Evolutionary conservation across 1,284 basidiomycete species (phyloP).

Genomic region (Sparassis latifolia): DNA sequence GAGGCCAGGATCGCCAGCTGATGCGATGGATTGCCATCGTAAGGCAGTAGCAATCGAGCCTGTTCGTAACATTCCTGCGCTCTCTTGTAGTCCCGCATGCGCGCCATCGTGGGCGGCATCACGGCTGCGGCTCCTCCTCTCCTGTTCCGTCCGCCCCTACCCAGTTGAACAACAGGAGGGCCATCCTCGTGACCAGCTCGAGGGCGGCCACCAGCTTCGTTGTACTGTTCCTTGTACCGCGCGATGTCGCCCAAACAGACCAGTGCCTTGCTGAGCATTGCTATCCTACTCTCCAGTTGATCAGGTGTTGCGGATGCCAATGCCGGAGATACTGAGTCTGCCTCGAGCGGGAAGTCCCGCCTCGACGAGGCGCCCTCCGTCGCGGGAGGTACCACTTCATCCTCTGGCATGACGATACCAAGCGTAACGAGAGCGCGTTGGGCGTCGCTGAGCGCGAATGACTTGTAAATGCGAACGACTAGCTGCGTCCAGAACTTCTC

Average conservation of each 20-base stretch:
- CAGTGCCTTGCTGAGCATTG: constrained; percentile 80
- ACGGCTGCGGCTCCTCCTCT: constrained; percentile 35
- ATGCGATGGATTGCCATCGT: constrained; percentile 86
- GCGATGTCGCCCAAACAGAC: constrained; percentile 93
- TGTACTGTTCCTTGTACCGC: constrained; percentile 88
- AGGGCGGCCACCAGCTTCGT: constrained; percentile 60
- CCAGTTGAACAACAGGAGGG: constrained; percentile 27
- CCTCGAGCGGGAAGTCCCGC: constrained; percentile 51
- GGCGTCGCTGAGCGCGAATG: constrained; percentile 62
- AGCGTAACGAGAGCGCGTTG: constrained; percentile 49
- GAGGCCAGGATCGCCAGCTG: constrained; percentile 91
- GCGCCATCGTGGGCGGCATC: constrained; percentile 25
- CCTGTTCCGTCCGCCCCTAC: constrained; percentile 38
- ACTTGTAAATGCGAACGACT: constrained; percentile 61
- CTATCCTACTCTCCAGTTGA: constrained; percentile 56
- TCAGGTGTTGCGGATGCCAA: constrained; percentile 37
- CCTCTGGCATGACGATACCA: constrained; percentile 39
- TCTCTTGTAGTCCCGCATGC: constrained; percentile 64
- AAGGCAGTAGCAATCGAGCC: constrained; percentile 75
- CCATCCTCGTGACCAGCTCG: constrained; percentile 60
- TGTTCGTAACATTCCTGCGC: constrained; percentile 82
- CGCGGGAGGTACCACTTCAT: constrained; percentile 9
- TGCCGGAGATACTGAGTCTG: constrained; percentile 25
- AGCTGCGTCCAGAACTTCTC: constrained; percentile 85
- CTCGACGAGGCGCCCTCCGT: constrained; percentile 13